Evolutionary conservation across 345 rosid species (phyloP).

Genomic region (Sapria himalayana): DNA sequence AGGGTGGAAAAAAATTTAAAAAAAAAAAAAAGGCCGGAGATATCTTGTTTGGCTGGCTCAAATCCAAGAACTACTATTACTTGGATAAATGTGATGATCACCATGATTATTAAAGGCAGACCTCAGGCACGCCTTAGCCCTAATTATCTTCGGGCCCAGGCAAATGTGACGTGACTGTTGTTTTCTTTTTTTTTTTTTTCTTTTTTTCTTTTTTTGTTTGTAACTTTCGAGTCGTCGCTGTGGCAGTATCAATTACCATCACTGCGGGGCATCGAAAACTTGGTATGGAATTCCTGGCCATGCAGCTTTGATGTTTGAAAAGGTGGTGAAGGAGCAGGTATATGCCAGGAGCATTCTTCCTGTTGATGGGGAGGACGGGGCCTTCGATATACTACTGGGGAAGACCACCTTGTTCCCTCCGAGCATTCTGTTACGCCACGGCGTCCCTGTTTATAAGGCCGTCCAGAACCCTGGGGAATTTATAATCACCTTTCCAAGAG

Average conservation of each 20-base stretch:
- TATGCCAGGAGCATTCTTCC: conserved; percentile 59
- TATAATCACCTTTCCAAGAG: conserved; percentile 77
- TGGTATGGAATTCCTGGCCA: conserved; percentile 98
- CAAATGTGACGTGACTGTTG: too few species aligned
- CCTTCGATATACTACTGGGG: conserved; percentile 89
- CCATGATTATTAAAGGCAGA: too few species aligned
- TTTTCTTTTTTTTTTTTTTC: background rate
- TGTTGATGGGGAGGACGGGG: conserved; percentile 77
- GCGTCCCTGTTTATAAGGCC: conserved; percentile 88
- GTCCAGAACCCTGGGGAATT: conserved; percentile 98
- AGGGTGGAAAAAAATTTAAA: too few species aligned
- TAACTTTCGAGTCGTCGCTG: too few species aligned
- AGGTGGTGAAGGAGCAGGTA: conserved; percentile 70
- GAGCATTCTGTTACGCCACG: conserved; percentile 55
- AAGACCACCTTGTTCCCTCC: conserved; percentile 97
- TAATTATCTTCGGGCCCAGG: too few species aligned
- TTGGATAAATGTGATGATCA: too few species aligned
- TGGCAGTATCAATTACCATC: conserved; percentile 91
- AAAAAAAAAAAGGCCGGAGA: too few species aligned
- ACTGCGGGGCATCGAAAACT: conserved; percentile 97
- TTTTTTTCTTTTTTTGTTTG: background rate
- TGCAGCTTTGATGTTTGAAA: conserved; percentile 81
- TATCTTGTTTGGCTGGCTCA: too few species aligned
- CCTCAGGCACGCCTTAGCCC: too few species aligned
- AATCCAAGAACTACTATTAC: too few species aligned